Base-by-base conservation (phyloP, 768 basidiomycete species). In the Hericium erinaceus region DNA sequence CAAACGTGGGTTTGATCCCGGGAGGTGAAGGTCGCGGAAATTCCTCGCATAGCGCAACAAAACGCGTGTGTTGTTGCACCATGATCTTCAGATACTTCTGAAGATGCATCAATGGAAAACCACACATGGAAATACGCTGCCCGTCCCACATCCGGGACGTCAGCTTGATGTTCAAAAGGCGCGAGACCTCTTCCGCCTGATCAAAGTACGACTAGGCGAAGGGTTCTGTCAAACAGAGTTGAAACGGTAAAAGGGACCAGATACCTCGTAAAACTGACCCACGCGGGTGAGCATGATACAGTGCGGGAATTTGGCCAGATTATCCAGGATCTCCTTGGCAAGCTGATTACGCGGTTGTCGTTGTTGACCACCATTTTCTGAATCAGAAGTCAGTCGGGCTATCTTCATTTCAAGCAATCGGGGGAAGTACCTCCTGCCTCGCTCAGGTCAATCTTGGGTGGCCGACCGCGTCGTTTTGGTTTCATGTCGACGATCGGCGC, bases 31-130 rank as follows among this genome's bases (percentile, higher is more conserved):
- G 69, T 6, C 75, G 77, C 50, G 80, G 82, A 68, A 91, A 94
- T 69, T 98, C 95, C 69, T 98, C 95, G 66, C 95, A 95, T 71
- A 97, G 77, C 37, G 95, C 94, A 12, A 97, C 93, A 63, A 89
- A 93, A 22, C 84, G 84, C 51, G 83, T 84, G 60, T 92, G 79
- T 60, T 86, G 80, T 68, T 92, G 87, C 5, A 98, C 87, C 39
- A 98, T 75, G 16, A 84, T 75, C 70, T 92, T 95, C 67, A 97
- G 79, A 70, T 95, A 78, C 66, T 88, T 92, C 74, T 92, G 86
- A 40, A 95, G 78, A 61, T 95, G 89, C 61, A 79, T 68, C 24
- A 93, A 71, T 0, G 95, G 95, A 70, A 98, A 98, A 18, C 95
- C 95, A 65, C 90, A 90, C 86, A 98, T 95, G 10, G 80, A 77